Evolutionary conservation across 495 filamentous ascomycete genomes (phyloP), one percentile per base, ranked within the genome.

Genomic region (Neurospora sp.): DNA sequence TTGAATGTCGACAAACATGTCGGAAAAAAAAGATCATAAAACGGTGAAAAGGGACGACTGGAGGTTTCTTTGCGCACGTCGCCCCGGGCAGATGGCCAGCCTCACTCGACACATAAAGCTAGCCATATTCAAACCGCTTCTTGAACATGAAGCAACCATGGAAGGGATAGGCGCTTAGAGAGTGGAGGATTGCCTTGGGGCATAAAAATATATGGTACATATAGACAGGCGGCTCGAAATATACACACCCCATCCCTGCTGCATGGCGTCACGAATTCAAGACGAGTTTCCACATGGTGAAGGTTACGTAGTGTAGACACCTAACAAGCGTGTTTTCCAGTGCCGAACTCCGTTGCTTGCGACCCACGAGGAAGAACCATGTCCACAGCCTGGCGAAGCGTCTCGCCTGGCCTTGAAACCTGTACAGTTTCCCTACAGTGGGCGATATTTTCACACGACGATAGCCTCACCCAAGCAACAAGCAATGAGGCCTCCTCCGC

Each of bases 1-100:
- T 14, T 80, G 71, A 75, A 68, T 17, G 7, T 65, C 53, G 53
- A 37, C 53, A 35, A 7, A 14, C 53, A 65, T 16, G 14, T 65
- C 53, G 53, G 53, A 35, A 17, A 35, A 22, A 22, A 17, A 65
- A 65, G 53, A 65, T 35, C 16, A 31, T 17, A 65, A 65, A 59
- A 35, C 27, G 53, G 53, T 65, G 53, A 65, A 35, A 61, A 65
- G 53, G 53, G 53, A 17, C 53, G 53, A 65, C 2, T 8, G 27
- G 53, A 65, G 53, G 53, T 65, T 35, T 65, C 27, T 65, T 65
- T 65, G 53, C 53, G 53, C 53, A 65, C 53, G 53, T 65, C 53
- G 53, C 53, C 53, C 53, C 53, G 53, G 53, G 53, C 53, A 65
- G 53, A 65, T 27, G 53, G 14, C 53, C 53, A 65, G 53, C 53